Base-by-base conservation (phyloP, 169 alveolate genomes). In the Besnoitia besnoiti region DNA sequence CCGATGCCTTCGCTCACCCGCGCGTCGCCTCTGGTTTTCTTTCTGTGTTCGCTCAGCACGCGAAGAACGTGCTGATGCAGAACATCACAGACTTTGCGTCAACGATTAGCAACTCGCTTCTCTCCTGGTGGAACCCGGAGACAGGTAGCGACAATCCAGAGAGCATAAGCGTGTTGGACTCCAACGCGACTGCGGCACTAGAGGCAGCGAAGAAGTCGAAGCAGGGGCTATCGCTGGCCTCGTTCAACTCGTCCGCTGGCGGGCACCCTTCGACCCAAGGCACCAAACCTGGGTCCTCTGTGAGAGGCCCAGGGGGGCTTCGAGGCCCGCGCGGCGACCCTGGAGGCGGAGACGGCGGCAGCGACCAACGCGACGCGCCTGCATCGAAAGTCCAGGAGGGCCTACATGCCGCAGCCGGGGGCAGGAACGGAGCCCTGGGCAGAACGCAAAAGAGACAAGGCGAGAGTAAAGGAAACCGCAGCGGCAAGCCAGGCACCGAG, bases 131-230 rank as follows among this genome's bases (percentile, higher is more conserved):
- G 85, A 19, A 77, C 87, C 1, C 55, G 37, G 59, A 77, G 16
- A 61, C 14, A 21, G 91, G 85, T 44, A 62, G 5, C 33, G 59
- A 12, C 50, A 51, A 21, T 12, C 90, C 67, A 44, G 67, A 30
- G 85, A 73, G 67, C 30, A 30, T 30, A 14, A 87, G 91, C 46
- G 85, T 87, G 27, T 40, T 87, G 46, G 85, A 24, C 39, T 76
- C 85, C 49, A 87, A 87, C 85, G 91, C 82, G 85, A 24, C 51
- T 44, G 91, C 91, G 14, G 91, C 91, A 0, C 14, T 61, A 42
- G 80, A 30, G 42, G 80, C 14, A n/a, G 80, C 80, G 42, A 35
- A 55, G 67, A 55, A 55, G 30, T 10, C 67, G 30, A 55, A 19
- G 67, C 5, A 21, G 3, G 67, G 67, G 3, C 30, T 55, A n/a